phyloP scores from a whole-genome alignment of 306 rosid genomes.

The Vigna hirtella region DNA sequence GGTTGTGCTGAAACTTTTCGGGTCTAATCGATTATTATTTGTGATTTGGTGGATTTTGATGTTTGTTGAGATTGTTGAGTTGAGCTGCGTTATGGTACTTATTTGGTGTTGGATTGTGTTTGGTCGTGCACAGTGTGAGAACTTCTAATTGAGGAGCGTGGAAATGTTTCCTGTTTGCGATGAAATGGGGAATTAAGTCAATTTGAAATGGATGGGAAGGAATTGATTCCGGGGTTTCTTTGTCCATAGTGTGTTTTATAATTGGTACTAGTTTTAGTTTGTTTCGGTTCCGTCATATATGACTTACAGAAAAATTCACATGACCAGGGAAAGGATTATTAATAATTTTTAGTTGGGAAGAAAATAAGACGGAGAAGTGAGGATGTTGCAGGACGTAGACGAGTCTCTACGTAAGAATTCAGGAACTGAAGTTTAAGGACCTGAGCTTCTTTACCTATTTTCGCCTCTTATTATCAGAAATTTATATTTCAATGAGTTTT shows the following conservation, averaged over 20 bases:
- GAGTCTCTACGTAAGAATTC: not conserved
- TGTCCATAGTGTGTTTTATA: not conserved
- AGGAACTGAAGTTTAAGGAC: conserved; percentile 1
- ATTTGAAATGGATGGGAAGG: conserved; percentile 3
- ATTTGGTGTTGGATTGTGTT: not conserved
- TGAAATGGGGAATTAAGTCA: conserved; percentile 29
- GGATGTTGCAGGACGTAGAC: not conserved
- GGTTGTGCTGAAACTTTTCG: conserved; percentile 35
- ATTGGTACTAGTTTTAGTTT: not conserved
- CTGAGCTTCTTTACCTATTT: not conserved
- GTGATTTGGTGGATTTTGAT: not conserved
- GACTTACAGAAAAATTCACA: not conserved
- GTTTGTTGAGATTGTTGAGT: conserved; percentile 2
- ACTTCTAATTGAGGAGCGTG: conserved; percentile 8
- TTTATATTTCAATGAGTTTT: not conserved
- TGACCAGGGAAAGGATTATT: conserved; percentile 1
- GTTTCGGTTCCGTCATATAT: conserved; percentile 5
- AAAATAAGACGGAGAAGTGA: not conserved
- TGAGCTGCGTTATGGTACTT: conserved; percentile 28
- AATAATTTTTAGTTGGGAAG: conserved; percentile 8
- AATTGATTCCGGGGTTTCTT: conserved; percentile 3
- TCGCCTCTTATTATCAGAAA: not conserved
- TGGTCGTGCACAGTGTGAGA: not conserved
- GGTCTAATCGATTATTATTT: conserved; percentile 4
- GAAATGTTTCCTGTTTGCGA: not conserved